These are phyloP conservation scores for Alloteropsis semialata DNA, from an alignment of 176 grass and related monocot genomes.

Conservation along the genomic window DNA sequence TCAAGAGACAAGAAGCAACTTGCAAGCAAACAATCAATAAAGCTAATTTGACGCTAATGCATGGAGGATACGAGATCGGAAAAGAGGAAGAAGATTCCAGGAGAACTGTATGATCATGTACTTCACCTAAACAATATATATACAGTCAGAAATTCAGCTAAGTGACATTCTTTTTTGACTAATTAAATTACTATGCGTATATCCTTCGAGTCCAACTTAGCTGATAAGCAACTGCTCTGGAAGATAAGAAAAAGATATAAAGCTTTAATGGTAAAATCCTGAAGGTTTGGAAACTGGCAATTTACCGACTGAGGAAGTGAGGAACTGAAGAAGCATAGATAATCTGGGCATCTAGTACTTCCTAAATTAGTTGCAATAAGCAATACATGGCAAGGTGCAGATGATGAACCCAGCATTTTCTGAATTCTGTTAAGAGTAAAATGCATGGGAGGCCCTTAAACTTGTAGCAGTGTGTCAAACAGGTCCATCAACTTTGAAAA, in stretches of 20 bases:
- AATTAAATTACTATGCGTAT: not conserved
- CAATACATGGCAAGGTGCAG: not conserved
- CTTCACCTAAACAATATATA: conserved; percentile 7
- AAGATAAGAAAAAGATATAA: not conserved
- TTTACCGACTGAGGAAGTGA: not conserved
- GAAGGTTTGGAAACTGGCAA: not conserved
- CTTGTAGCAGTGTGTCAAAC: no score
- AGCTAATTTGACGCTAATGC: not conserved
- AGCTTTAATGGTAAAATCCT: no score
- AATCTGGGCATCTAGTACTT: no score
- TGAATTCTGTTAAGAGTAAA: not conserved
- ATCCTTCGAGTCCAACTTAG: not conserved
- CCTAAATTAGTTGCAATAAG: not conserved
- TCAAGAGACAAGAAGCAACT: conserved; percentile 10
- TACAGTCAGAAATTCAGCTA: not conserved
- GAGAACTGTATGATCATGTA: not conserved
- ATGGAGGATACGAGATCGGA: not conserved
- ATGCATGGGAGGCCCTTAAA: no score
- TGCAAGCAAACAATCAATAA: not conserved
- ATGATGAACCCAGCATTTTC: not conserved
- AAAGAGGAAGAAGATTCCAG: not conserved
- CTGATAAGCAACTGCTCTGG: not conserved
- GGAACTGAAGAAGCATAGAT: no score
- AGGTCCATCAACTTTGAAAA: no score
- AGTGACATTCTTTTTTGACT: not conserved